phyloP scores from a whole-genome alignment of 2,329 filamentous ascomycete species.

The Aspergillus transmontanensis region DNA sequence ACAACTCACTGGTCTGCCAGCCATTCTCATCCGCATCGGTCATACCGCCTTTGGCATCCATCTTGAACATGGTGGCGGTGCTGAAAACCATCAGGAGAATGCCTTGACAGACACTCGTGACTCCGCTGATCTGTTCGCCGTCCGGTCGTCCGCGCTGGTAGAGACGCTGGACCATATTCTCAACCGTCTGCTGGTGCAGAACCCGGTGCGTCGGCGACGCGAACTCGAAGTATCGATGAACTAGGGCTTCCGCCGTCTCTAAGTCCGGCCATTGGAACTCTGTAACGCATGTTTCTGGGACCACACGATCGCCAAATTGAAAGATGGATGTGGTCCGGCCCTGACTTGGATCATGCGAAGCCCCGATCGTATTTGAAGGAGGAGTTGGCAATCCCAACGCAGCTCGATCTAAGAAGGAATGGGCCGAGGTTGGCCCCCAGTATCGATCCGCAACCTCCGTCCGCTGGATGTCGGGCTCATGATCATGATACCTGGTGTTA shows the following conservation, averaged over 20 bases:
- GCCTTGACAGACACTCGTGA: conserved; percentile 12
- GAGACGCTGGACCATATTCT: conserved; percentile 14
- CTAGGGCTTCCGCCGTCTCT: conserved; percentile 13
- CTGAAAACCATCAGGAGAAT: conserved; percentile 23
- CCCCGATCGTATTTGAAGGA: conserved; percentile 12
- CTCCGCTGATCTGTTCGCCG: background rate
- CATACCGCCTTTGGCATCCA: conserved; percentile 15
- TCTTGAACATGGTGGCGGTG: conserved; percentile 22
- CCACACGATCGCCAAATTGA: conserved; percentile 23
- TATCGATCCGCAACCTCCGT: conserved; percentile 24
- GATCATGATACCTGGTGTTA: background rate
- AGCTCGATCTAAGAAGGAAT: conserved; percentile 26
- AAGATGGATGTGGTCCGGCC: conserved; percentile 20
- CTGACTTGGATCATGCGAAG: background rate
- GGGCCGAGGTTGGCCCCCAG: conserved; percentile 27
- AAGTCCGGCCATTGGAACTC: conserved; percentile 24
- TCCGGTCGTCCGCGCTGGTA: conserved; percentile 9
- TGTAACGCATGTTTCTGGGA: conserved; percentile 9
- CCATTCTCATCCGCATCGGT: conserved; percentile 16
- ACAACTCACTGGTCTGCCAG: conserved; percentile 24
- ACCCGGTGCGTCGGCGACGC: conserved; percentile 27
- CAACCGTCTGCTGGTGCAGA: conserved; percentile 25
- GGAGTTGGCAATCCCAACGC: conserved; percentile 20
- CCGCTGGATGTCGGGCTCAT: background rate
- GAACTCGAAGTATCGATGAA: conserved; percentile 29